A percentile compares a stretch with the other conserved stretches of the same genome.
Evolutionary conservation across 176 grass and related monocot genomes (phyloP).

Genomic region (Coix lacrymajobi): DNA sequence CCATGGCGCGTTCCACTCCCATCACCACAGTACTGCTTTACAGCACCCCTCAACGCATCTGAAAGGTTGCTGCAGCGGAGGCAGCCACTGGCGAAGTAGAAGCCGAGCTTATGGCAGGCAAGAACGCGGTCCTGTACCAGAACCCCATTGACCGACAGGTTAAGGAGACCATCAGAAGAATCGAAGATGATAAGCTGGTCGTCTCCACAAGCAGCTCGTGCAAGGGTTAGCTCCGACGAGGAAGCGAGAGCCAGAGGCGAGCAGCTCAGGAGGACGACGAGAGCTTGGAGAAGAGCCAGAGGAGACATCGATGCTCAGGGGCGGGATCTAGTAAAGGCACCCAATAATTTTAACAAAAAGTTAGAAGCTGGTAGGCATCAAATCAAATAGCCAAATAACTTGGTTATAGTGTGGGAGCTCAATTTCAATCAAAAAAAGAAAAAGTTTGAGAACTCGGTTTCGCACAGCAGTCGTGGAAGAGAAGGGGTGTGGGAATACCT

Average conservation of each 20-base stretch:
- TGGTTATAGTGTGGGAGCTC: not conserved
- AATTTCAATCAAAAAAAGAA: not conserved
- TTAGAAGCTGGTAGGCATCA: not conserved
- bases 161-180: slow-evolving; percentile 27
- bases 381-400: not conserved
- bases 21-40: slow-evolving; percentile 46
- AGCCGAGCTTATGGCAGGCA: slow-evolving; percentile 60
- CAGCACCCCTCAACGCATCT: slow-evolving; percentile 34
- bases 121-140: slow-evolving; percentile 47
- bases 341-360: not conserved
- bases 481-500: not conserved
- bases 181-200: slow-evolving; percentile 52
- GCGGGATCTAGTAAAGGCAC: not conserved
- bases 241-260: slow-evolving; percentile 32
- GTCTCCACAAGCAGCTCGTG: slow-evolving; percentile 49
- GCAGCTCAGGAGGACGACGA: slow-evolving; percentile 39
- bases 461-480: too few species aligned
- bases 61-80: slow-evolving; percentile 44
- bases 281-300: slow-evolving; percentile 19
- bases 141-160: slow-evolving; percentile 54
- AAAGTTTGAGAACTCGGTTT: not conserved
- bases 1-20: slow-evolving; percentile 36
- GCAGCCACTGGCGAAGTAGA: slow-evolving; percentile 58
- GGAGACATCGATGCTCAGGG: slow-evolving; percentile 21
- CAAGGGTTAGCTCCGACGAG: slow-evolving; percentile 16